These are phyloP conservation scores for Aspergillus fischeri DNA, from an alignment of 2,329 filamentous ascomycete species.

Conservation along the genomic window DNA sequence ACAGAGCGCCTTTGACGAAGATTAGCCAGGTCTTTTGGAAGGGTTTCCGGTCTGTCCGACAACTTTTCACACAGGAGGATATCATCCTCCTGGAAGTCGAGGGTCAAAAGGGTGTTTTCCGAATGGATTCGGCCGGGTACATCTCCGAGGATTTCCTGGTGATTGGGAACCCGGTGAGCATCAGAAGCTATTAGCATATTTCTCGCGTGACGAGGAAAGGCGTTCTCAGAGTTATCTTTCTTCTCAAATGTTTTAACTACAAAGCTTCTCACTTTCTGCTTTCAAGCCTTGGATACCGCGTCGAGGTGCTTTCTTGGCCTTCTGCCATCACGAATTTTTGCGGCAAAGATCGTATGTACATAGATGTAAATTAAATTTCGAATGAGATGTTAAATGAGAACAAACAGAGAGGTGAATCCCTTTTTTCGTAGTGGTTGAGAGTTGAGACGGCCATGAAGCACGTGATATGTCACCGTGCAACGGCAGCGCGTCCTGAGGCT, in stretches of 20 bases:
- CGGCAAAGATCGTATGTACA: background rate
- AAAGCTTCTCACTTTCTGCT: background rate
- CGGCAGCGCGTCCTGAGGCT: constrained; percentile 24
- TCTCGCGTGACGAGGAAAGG: background rate
- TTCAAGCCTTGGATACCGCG: background rate
- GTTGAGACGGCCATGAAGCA: background rate
- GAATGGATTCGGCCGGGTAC: constrained; percentile 36
- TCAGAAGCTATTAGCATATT: constrained; percentile 3
- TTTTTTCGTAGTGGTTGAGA: background rate
- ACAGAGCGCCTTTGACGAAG: constrained; percentile 30
- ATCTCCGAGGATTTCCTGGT: constrained; percentile 32
- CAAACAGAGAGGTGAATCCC: no score
- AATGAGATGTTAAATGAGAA: background rate
- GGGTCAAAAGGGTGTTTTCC: constrained; percentile 31
- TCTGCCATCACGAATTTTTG: background rate
- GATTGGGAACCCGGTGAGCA: constrained; percentile 27
- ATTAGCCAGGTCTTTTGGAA: constrained; percentile 28
- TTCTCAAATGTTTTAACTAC: constrained; percentile 13
- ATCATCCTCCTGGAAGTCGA: constrained; percentile 37
- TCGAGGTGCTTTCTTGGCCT: background rate
- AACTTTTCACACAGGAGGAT: constrained; percentile 39
- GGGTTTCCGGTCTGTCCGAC: constrained; percentile 32
- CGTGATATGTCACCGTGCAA: background rate
- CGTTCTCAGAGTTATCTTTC: constrained; percentile 1
- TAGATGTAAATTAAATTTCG: background rate